Evolutionary conservation across 129 eudicot species (phyloP).

Genomic region (Tagetes patula): DNA sequence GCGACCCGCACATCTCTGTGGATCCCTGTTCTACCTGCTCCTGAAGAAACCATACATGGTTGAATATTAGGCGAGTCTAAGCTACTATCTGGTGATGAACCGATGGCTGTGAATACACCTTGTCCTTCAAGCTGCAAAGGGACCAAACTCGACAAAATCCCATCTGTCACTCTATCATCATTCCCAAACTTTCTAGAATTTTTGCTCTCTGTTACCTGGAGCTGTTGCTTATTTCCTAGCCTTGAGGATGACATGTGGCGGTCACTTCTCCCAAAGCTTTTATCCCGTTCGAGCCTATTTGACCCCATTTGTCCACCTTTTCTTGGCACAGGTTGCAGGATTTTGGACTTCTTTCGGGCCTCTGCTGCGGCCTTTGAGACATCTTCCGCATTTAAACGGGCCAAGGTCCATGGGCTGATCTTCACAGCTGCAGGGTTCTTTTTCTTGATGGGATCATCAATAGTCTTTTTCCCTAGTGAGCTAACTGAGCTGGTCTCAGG

Average conservation of each 20-base stretch:
- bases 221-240: conserved; percentile 46
- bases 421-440: conserved; percentile 75
- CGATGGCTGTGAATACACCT: conserved; percentile 46
- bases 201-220: conserved; percentile 51
- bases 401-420: conserved; percentile 95
- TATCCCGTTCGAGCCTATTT: conserved; percentile 46
- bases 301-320: conserved; percentile 32
- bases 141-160: conserved; percentile 40
- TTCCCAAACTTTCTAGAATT: conserved; percentile 21
- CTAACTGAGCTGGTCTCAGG: conserved; percentile 82
- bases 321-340: conserved; percentile 65
- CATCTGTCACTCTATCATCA: conserved; percentile 17
- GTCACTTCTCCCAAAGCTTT: conserved; percentile 63
- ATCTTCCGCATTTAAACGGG: conserved; percentile 85
- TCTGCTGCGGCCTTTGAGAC: conserved; percentile 93
- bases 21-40: conserved; percentile 47
- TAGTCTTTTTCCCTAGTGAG: conserved; percentile 65
- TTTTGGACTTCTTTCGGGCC: conserved; percentile 88
- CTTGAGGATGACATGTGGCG: conserved; percentile 43
- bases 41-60: conserved; percentile 59
- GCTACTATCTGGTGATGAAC: conserved; percentile 93
- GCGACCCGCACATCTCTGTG: conserved; percentile 40
- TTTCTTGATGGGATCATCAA: conserved; percentile 62
- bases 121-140: conserved; percentile 69
- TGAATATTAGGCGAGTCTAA: conserved; percentile 78